phyloP scores from a whole-genome alignment of 352 stramenopile genomes.

The Phytophthora pini region DNA sequence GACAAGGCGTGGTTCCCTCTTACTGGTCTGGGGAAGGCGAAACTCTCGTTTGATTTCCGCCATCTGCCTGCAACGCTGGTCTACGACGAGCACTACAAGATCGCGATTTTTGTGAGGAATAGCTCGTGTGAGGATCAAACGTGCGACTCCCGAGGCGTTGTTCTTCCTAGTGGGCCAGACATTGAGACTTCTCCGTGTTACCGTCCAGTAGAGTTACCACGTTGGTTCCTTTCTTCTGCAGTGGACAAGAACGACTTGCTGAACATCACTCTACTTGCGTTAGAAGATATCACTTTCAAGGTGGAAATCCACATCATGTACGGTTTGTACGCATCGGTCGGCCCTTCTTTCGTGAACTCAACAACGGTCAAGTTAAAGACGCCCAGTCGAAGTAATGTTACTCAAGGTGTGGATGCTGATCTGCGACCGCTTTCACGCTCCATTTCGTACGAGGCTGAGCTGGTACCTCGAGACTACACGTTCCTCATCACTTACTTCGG shows the following conservation, averaged over 20 bases:
- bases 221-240: slow-evolving; percentile 90
- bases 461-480: slow-evolving; percentile 87
- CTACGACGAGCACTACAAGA: slow-evolving; percentile 96
- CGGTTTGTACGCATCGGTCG: slow-evolving; percentile 87
- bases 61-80: slow-evolving; percentile 91
- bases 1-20: slow-evolving; percentile 95
- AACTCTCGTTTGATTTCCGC: slow-evolving; percentile 95
- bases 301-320: slow-evolving; percentile 97
- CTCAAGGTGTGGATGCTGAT: slow-evolving; percentile 66
- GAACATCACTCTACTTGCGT: slow-evolving; percentile 94
- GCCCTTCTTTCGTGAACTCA: slow-evolving; percentile 93
- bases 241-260: slow-evolving; percentile 95
- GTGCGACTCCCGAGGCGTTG: slow-evolving; percentile 72
- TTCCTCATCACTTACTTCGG: slow-evolving; percentile 91
- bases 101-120: slow-evolving; percentile 96
- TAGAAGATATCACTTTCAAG: slow-evolving; percentile 96
- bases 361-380: slow-evolving; percentile 87
- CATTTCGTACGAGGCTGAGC: slow-evolving; percentile 87
- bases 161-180: slow-evolving; percentile 57
- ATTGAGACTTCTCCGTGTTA: slow-evolving; percentile 93
- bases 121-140: slow-evolving; percentile 91
- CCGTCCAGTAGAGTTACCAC: slow-evolving; percentile 88
- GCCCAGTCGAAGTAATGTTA: slow-evolving; percentile 76
- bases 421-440: slow-evolving; percentile 74
- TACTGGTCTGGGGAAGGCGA: slow-evolving; percentile 91